A percentile compares a stretch with the other conserved stretches of the same genome.
phyloP scores from a whole-genome alignment of 306 rosid genomes.

The Benincasa hispida region DNA sequence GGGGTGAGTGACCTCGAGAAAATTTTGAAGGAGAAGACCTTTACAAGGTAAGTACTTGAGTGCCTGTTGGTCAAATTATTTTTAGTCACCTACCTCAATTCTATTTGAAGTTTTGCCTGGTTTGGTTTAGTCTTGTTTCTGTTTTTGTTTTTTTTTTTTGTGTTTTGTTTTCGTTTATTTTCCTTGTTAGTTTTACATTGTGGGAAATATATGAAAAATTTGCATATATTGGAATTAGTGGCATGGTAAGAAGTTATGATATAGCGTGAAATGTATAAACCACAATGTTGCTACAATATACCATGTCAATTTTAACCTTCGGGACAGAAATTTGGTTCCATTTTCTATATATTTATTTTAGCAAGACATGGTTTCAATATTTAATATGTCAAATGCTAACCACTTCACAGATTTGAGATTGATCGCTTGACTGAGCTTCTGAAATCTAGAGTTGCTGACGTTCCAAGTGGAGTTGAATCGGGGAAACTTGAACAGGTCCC shows the following conservation, averaged over 20 bases:
- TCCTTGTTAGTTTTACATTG: not conserved
- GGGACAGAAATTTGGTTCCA: not conserved
- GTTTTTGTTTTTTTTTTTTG: not conserved
- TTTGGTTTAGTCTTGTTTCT: not conserved
- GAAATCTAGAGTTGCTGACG: constrained; percentile 54
- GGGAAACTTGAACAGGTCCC: constrained; percentile 27
- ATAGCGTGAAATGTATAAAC: not conserved
- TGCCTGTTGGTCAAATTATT: not conserved
- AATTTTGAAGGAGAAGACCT: constrained; percentile 73
- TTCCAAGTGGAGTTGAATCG: constrained; percentile 32
- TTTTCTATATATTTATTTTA: not conserved
- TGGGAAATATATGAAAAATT: not conserved
- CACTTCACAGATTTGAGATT: constrained; percentile 63
- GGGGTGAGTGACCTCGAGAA: constrained; percentile 62
- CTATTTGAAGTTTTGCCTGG: not conserved
- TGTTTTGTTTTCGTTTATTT: too few species aligned
- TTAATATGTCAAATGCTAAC: not conserved
- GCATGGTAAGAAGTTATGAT: not conserved
- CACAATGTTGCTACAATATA: not conserved
- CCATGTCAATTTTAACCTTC: not conserved
- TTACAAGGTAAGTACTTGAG: constrained; percentile 51
- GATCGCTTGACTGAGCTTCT: constrained; percentile 73
- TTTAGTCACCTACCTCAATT: not conserved
- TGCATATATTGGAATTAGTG: not conserved
- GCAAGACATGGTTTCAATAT: not conserved